These are phyloP conservation scores for Leccinum subtestaceum DNA, from an alignment of 768 basidiomycete species.

Conservation along the genomic window DNA sequence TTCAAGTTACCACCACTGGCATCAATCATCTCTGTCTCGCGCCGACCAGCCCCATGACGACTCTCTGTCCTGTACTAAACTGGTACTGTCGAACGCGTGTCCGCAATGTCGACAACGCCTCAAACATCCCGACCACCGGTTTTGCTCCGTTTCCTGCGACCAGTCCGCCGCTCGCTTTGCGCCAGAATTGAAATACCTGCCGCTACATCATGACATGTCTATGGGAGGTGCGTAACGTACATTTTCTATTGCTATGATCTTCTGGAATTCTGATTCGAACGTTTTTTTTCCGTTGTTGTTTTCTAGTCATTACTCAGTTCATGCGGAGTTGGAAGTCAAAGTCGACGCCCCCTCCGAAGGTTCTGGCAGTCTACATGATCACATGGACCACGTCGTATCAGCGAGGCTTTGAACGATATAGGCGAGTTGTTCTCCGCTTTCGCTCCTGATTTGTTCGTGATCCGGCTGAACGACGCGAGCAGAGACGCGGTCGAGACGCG, in stretches of 20 bases:
- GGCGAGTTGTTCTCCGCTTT: neutral
- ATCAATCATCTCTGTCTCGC: neutral
- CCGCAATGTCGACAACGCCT: constrained; percentile 16
- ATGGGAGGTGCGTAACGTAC: neutral
- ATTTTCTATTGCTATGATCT: neutral
- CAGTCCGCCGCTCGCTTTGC: constrained; percentile 12
- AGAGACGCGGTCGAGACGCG: constrained; percentile 19
- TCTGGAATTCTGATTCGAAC: neutral
- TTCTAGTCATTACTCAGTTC: constrained; percentile 16
- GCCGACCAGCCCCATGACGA: too few species aligned
- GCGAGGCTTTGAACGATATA: constrained; percentile 17
- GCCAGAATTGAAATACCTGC: constrained; percentile 16
- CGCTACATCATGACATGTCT: constrained; percentile 6
- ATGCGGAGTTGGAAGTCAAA: constrained; percentile 4
- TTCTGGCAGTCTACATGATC: constrained; percentile 20
- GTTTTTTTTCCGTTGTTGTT: too few species aligned
- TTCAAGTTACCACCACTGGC: neutral
- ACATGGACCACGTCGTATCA: constrained; percentile 16
- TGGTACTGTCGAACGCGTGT: constrained; percentile 6
- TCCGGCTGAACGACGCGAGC: neutral
- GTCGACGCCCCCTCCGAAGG: constrained; percentile 6
- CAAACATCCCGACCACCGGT: constrained; percentile 16
- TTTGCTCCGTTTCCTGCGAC: constrained; percentile 19
- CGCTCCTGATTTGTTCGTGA: neutral
- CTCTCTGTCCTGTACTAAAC: too few species aligned